These are phyloP conservation scores for Alternaria brassicae DNA, from an alignment of 2,329 filamentous ascomycete genomes.

Conservation along the genomic window DNA sequence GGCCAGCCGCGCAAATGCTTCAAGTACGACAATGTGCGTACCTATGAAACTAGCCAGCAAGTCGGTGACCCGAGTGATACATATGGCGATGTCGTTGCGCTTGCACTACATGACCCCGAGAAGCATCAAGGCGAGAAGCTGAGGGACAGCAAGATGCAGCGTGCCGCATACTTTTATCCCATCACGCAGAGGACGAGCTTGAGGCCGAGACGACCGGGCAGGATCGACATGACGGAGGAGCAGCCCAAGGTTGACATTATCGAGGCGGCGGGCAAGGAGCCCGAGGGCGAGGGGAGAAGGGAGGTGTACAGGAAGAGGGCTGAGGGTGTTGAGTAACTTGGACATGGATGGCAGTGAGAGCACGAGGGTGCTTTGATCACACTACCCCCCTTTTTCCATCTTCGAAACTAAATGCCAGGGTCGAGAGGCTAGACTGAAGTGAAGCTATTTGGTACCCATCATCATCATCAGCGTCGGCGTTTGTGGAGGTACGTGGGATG, in stretches of 20 bases:
- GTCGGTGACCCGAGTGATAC: constrained; percentile 59
- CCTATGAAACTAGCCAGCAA: constrained; percentile 67
- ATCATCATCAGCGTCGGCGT: constrained; percentile 64
- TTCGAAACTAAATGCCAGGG: no score
- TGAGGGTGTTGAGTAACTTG: constrained; percentile 42
- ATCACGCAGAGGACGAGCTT: constrained; percentile 65
- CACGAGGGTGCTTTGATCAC: background rate
- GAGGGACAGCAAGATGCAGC: constrained; percentile 48
- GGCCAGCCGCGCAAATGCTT: constrained; percentile 59
- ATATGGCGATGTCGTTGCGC: constrained; percentile 62
- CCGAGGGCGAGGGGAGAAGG: constrained; percentile 59
- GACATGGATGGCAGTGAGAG: background rate
- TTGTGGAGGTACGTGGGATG: constrained; percentile 49
- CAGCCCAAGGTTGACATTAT: constrained; percentile 60
- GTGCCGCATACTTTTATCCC: constrained; percentile 69
- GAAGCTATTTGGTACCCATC: background rate
- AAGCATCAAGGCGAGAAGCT: constrained; percentile 48
- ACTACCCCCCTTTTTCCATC: no score
- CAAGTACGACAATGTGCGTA: constrained; percentile 64
- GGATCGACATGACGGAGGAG: constrained; percentile 52
- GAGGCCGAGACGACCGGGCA: constrained; percentile 53
- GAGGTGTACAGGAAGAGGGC: constrained; percentile 54
- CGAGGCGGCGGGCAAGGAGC: constrained; percentile 60
- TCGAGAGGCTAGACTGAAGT: background rate
- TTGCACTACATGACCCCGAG: constrained; percentile 64